Evolutionary conservation across 2,329 filamentous ascomycete genomes (phyloP), one percentile per base, ranked within the genome.

Genomic region (Colletotrichum lindemuthianum): DNA sequence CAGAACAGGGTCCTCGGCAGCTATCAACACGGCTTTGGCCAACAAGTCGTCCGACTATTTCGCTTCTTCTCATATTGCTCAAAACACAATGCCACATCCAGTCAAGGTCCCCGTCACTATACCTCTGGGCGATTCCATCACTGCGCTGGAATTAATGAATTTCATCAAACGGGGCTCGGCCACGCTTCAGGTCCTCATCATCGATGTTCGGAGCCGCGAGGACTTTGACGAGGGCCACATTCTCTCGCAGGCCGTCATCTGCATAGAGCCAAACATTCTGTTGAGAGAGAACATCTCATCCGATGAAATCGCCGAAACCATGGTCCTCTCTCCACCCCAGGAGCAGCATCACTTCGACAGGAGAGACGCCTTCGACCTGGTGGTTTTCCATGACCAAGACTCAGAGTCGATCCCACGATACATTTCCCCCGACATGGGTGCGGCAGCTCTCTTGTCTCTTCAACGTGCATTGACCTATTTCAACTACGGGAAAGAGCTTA

Each of bases 171-270:
- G 72, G 69, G 84, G 73, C 4, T 59, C 65, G 69, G 72, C 66
- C 8, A 56, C 54, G 8, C 65, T 93, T 78, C 78, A 88, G 78
- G 83, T 97, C 32, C 79, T 99, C 11, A 76, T 98, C 32, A 93
- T 99, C 68, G 96, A 99, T 75, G 88, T 97, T 45, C 89, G 96
- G 43, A 82, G 86, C 60, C 89, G 96, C 33, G 87, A 91, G 57
- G 87, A 91, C 8, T 99, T 92, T 73, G 93, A 98, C 70, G 85
- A 90, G 51, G 96, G 96, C 0, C 96, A 99, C 74, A 93, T 99
- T 68, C 91, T 91, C 80, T 89, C 91, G 6, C 89, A 89, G 60
- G 90, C 88, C 6, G 92, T 93, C 43, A 92, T 99, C 48, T 99
- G 96, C 75, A 87, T 99, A 65, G 96, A 99, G 72, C 93, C 94